These are phyloP conservation scores for Bipolaris victoriae DNA, from an alignment of 2,329 filamentous ascomycete genomes.

Conservation along the genomic window DNA sequence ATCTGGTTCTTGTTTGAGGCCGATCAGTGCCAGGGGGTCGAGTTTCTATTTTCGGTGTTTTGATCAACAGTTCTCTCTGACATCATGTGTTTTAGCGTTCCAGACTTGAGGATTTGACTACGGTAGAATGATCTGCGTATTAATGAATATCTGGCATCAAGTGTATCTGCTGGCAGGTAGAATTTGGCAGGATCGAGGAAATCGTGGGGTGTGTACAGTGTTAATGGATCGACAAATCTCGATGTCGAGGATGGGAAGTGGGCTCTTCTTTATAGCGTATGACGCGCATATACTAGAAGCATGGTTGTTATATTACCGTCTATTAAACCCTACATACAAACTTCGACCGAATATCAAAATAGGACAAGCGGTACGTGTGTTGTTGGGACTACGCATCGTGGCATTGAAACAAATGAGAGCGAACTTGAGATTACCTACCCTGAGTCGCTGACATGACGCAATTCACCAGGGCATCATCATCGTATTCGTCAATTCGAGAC, in stretches of 20 bases:
- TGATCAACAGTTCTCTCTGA: not conserved
- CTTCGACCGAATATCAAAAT: not conserved
- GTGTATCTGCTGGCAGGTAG: not conserved
- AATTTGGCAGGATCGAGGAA: not conserved
- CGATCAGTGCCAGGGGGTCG: not conserved
- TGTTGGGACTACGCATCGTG: conserved; percentile 62
- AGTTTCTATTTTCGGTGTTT: not conserved
- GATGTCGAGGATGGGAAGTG: not conserved
- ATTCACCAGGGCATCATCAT: conserved; percentile 48
- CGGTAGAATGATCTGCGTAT: too few relatives aligned
- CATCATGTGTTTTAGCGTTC: conserved; percentile 3
- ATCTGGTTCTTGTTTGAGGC: conserved; percentile 28
- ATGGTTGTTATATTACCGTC: not conserved
- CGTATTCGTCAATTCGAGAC: conserved; percentile 60
- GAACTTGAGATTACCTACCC: conserved; percentile 45
- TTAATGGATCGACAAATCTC: not conserved
- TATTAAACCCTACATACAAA: too few relatives aligned
- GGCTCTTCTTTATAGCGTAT: not conserved
- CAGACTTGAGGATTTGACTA: not conserved
- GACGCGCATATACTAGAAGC: not conserved
- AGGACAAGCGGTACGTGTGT: conserved; percentile 58
- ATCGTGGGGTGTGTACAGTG: not conserved
- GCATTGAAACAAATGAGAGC: conserved; percentile 56
- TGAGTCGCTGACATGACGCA: conserved; percentile 57
- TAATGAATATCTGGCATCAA: not conserved